Evolutionary conservation across 495 filamentous ascomycete genomes (phyloP).

Genomic region (Aeminium ludgeri): DNA sequence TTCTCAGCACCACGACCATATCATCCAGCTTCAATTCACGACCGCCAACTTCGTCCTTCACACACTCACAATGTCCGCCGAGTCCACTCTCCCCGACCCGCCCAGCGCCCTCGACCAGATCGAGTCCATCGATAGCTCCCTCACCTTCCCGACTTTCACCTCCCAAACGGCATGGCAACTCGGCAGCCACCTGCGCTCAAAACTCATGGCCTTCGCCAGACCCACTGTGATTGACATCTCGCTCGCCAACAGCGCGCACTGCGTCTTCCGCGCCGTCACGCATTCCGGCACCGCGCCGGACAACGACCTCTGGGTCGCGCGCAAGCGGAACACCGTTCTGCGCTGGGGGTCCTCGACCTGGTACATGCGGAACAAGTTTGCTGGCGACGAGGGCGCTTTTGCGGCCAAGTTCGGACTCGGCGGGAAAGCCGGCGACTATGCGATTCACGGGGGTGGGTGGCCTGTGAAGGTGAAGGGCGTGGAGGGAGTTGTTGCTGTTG

Average conservation of each 20-base stretch:
- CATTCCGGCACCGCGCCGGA: conserved; percentile 43
- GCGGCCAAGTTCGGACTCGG: conserved; percentile 38
- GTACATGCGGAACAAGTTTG: conserved; percentile 45
- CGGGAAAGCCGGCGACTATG: conserved; percentile 42
- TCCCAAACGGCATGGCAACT: conserved; percentile 48
- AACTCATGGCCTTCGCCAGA: conserved; percentile 38
- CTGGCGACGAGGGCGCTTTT: conserved; percentile 41
- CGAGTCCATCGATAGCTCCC: conserved; percentile 32
- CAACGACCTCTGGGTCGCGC: conserved; percentile 25
- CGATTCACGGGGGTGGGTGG: conserved; percentile 58
- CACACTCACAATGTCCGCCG: conserved; percentile 4
- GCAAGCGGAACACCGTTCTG: conserved; percentile 52
- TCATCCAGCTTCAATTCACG: too few species aligned
- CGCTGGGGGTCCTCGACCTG: conserved; percentile 52
- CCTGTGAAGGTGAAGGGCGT: conserved; percentile 50
- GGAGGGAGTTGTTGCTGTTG: conserved; percentile 53
- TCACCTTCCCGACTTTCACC: conserved; percentile 47
- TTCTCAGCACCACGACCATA: too few species aligned
- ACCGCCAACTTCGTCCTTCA: too few species aligned
- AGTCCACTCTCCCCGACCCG: conserved; percentile 10
- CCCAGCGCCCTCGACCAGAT: conserved; percentile 28
- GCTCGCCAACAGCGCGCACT: conserved; percentile 37
- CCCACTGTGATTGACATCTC: conserved; percentile 52
- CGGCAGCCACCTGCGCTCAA: conserved; percentile 43
- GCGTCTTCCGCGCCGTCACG: conserved; percentile 43